Conservation (phyloP, 306 rosid species). For the Quercus mongolica region DNA sequence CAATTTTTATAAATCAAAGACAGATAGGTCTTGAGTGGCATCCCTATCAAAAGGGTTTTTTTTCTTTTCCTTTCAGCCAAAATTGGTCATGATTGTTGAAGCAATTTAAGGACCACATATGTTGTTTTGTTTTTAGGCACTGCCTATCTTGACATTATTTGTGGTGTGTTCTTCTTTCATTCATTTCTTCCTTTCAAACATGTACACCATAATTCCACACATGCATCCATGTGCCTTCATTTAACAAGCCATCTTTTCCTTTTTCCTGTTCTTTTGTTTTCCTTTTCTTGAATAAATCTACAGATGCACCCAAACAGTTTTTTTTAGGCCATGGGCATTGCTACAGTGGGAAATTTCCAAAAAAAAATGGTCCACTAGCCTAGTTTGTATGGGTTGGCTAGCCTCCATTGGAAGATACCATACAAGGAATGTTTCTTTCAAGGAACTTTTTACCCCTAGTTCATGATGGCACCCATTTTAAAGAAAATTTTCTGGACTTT, state of each 20-base stretch:
- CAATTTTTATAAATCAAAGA: conserved; percentile 15
- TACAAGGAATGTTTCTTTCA: not conserved
- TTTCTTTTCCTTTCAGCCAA: conserved; percentile 9
- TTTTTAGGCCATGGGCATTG: not conserved
- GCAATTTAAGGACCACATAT: conserved; percentile 35
- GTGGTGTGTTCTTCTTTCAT: conserved; percentile 15
- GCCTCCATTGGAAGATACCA: not conserved
- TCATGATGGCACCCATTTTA: not conserved
- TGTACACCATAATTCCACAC: conserved; percentile 37
- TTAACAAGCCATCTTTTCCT: conserved; percentile 31
- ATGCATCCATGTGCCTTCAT: conserved; percentile 76
- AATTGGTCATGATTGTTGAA: conserved; percentile 16
- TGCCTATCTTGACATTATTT: conserved; percentile 23
- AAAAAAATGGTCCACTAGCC: not conserved
- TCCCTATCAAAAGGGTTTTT: conserved; percentile 17
- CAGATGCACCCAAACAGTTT: not conserved
- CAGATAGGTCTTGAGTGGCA: conserved; percentile 28
- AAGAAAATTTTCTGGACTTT: not conserved
- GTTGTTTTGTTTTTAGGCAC: not conserved
- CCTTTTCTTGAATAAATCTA: not conserved
- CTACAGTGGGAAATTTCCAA: not conserved
- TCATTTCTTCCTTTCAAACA: conserved; percentile 29
- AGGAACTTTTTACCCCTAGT: not conserved
- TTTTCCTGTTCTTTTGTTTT: not conserved
- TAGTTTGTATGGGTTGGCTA: not conserved